Evolutionary conservation across 768 basidiomycete genomes (phyloP), one percentile per base, ranked within the genome.

Genomic region (Collybia sordida): DNA sequence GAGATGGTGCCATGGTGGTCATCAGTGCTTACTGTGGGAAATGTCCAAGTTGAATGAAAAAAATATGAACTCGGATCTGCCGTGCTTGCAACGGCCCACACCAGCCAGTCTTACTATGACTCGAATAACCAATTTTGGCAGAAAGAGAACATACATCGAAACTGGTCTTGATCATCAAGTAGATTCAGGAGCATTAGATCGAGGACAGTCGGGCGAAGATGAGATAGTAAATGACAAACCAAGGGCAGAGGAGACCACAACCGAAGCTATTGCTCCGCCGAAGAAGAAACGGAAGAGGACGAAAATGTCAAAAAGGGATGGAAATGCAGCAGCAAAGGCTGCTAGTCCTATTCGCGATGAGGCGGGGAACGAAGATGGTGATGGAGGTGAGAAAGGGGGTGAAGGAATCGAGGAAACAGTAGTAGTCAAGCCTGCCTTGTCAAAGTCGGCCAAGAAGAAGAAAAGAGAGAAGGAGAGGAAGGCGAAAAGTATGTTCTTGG

Each of bases 61-160:
- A n/a, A n/a, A n/a, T n/a, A n/a, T n/a, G n/a, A n/a, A n/a, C n/a
- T n/a, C n/a, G n/a, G n/a, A n/a, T n/a, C n/a, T n/a, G n/a, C n/a
- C n/a, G n/a, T n/a, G n/a, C n/a, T n/a, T n/a, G n/a, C n/a, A n/a
- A n/a, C n/a, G n/a, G n/a, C n/a, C n/a, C n/a, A n/a, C n/a, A n/a
- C n/a, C n/a, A n/a, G n/a, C n/a, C n/a, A n/a, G 18, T 23, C 42
- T 34, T 18, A 35, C 17, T 31, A 90, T 91, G 89, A 90, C 89
- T 12, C 80, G 89, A 37, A 70, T 83, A 49, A 89, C 90, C 7
- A 83, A 81, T 57, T 77, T 90, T 64, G 85, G 83, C n/a, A 75
- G 78, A 46, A 92, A 91, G 63, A 72, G 89, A 43, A 85, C 82
- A 4, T 82, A 88, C 59, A 54, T 90, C 12, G 74, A 90, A 52